Percentiles rank a stretch among this genome's conserved stretches.
Evolutionary conservation across 352 stramenopile genomes (phyloP).

Genomic region (Globisporangium solare): DNA sequence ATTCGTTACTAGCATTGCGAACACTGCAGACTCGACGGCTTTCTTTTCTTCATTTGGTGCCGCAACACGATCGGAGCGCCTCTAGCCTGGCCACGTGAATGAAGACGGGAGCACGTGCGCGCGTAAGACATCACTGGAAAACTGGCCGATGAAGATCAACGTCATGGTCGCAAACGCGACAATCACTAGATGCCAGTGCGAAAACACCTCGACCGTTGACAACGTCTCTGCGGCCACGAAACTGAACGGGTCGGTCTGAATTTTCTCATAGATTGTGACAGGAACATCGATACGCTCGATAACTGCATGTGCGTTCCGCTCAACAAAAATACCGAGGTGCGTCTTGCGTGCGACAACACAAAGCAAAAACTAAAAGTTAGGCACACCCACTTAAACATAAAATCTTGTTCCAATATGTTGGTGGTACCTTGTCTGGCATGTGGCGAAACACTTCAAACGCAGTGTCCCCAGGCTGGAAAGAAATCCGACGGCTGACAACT

Average conservation of each 20-base stretch:
- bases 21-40: too few species aligned
- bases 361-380: not conserved
- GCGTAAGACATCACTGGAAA: slow-evolving; percentile 62
- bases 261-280: slow-evolving; percentile 63
- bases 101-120: slow-evolving; percentile 54
- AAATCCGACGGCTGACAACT: slow-evolving; percentile 16
- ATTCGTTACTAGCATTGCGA: too few species aligned
- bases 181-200: slow-evolving; percentile 67
- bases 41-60: too few species aligned
- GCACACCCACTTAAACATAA: not conserved
- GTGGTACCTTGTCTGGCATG: slow-evolving; percentile 81
- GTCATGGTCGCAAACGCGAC: slow-evolving; percentile 79
- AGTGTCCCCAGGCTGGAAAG: slow-evolving; percentile 47
- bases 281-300: slow-evolving; percentile 66
- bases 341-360: slow-evolving; percentile 16
- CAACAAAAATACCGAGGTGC: slow-evolving; percentile 55
- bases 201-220: slow-evolving; percentile 80
- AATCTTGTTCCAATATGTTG: not conserved
- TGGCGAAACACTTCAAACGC: slow-evolving; percentile 84
- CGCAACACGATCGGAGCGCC: not conserved
- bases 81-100: slow-evolving; percentile 44
- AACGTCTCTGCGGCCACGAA: slow-evolving; percentile 84
- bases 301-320: slow-evolving; percentile 42
- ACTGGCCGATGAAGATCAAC: slow-evolving; percentile 83
- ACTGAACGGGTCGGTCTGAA: slow-evolving; percentile 85